Conservation (phyloP, 257 asterid species). For the Nicotiana undulata region DNA sequence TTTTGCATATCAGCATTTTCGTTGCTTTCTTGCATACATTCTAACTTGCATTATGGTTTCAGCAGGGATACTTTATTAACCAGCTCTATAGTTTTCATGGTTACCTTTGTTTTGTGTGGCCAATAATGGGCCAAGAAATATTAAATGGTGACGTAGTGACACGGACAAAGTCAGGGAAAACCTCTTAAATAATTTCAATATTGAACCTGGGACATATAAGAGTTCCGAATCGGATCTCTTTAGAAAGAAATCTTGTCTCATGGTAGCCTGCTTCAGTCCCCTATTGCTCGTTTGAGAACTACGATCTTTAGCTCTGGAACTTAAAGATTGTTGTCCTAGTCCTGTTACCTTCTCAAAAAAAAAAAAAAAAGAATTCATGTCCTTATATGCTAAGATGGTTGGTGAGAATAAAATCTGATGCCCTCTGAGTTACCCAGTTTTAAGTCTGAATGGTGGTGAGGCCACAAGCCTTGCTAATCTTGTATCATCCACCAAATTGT, state of each 20-base stretch:
- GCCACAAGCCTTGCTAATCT: neutral
- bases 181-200: neutral
- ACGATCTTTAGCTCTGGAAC: too few relatives aligned
- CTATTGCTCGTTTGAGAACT: too few relatives aligned
- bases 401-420: neutral
- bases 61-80: neutral
- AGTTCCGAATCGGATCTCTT: too few relatives aligned
- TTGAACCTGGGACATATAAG: neutral
- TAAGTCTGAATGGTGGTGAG: neutral
- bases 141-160: too few relatives aligned
- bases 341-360: too few relatives aligned
- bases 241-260: too few relatives aligned
- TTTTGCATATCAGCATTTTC: neutral
- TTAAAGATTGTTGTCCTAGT: neutral
- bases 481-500: neutral
- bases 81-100: neutral
- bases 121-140: too few relatives aligned
- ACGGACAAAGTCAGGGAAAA: too few relatives aligned
- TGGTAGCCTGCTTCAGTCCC: too few relatives aligned
- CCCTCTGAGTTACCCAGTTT: neutral
- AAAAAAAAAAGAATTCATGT: neutral
- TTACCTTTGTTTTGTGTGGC: neutral
- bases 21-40: neutral
- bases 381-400: neutral
- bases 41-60: neutral